These are phyloP conservation scores for Malus orientalis DNA, from an alignment of 306 rosid genomes.

Conservation along the genomic window DNA sequence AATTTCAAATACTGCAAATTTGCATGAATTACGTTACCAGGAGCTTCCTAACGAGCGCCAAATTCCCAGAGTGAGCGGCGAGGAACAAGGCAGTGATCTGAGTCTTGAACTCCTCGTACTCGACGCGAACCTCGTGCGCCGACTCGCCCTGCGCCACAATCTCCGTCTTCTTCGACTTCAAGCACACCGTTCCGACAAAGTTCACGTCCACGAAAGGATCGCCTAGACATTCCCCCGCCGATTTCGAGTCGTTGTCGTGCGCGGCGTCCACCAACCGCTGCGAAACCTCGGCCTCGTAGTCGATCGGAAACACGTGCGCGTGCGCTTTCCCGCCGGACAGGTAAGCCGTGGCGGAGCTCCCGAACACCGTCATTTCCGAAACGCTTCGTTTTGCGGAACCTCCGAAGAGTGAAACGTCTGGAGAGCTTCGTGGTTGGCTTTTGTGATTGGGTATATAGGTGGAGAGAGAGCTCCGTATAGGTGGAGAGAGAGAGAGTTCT, in stretches of 20 bases:
- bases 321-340: not conserved
- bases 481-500: not conserved
- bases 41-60: constrained; percentile 35
- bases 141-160: constrained; percentile 39
- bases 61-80: constrained; percentile 52
- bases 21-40: constrained; percentile 21
- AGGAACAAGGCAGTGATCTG: constrained; percentile 61
- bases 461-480: no score
- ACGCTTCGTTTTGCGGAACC: not conserved
- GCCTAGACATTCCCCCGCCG: constrained; percentile 23
- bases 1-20: no score
- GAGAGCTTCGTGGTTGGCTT: not conserved
- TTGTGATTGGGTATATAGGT: not conserved
- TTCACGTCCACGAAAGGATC: constrained; percentile 48
- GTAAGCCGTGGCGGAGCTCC: constrained; percentile 16
- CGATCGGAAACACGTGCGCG: constrained; percentile 38
- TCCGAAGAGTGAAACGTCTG: not conserved
- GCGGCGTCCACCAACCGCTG: constrained; percentile 49
- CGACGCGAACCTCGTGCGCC: constrained; percentile 38
- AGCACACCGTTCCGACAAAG: constrained; percentile 52
- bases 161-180: constrained; percentile 48
- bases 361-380: constrained; percentile 23
- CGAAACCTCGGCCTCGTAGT: constrained; percentile 38
- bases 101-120: constrained; percentile 54
- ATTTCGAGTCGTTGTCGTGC: constrained; percentile 16